phyloP scores from a whole-genome alignment of 345 rosid species.

The Gossypium rotundifolium region DNA sequence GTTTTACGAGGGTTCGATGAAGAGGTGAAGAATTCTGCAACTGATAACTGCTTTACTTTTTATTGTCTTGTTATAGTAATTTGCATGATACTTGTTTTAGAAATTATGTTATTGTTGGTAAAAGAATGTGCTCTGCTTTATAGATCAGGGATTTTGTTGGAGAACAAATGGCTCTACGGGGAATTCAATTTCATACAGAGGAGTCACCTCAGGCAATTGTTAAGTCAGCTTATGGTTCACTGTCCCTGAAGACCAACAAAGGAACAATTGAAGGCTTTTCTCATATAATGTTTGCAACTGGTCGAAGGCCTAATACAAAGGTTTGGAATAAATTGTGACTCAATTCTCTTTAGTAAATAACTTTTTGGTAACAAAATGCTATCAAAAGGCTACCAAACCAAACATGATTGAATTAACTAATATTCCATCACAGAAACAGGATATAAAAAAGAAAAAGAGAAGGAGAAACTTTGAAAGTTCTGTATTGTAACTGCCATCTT shows the following conservation, averaged over 20 bases:
- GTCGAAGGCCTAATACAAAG: slow-evolving; percentile 88
- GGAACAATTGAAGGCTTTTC: slow-evolving; percentile 88
- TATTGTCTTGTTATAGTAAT: neutral
- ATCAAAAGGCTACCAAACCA: neutral
- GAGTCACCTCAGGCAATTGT: slow-evolving; percentile 81
- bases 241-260: slow-evolving; percentile 77
- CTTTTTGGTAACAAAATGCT: neutral
- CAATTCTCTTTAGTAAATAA: neutral
- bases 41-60: slow-evolving; percentile 4
- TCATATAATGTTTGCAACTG: slow-evolving; percentile 96
- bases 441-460: neutral
- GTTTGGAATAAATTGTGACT: slow-evolving; percentile 26
- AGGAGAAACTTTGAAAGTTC: neutral
- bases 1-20: slow-evolving; percentile 95
- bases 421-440: neutral
- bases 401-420: neutral
- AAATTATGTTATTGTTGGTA: neutral
- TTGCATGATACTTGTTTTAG: neutral
- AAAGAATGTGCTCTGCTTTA: slow-evolving; percentile 4
- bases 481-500: neutral
- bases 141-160: slow-evolving; percentile 87
- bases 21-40: slow-evolving; percentile 45
- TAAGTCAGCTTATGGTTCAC: slow-evolving; percentile 69
- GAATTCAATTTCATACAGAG: slow-evolving; percentile 84
- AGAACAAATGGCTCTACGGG: slow-evolving; percentile 86